Evolutionary conservation across 257 asterid genomes (phyloP), one percentile per base, ranked within the genome.

Genomic region (Coffea canephora): DNA sequence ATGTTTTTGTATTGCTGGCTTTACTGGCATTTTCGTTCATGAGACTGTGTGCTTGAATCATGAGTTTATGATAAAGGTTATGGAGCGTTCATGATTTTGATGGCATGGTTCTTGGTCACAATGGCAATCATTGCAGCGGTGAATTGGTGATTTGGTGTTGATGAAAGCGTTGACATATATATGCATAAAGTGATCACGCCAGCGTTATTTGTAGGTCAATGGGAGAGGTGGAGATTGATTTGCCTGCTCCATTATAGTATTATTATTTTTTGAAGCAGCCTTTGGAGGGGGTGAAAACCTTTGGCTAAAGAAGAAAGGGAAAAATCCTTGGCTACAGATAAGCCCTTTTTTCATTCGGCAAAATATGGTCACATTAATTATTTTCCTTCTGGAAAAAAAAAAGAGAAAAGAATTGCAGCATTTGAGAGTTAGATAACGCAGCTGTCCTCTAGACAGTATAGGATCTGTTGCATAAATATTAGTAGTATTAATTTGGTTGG

Each of bases 41-140:
- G 15, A 11, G 25, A 6, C 25, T 72, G 7, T 13, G 48, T n/a
- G 21, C 3, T 74, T 16, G 0, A 15, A 45, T 76, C 8, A 64
- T 76, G 36, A 65, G 21, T 55, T 76, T 76, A 46, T 48, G 64
- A 76, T 76, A 76, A 7, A 25, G 18, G 9, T 76, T 19, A 25
- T 0, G 15, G 3, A 31, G 21, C 7, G 50, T 73, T 73, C 68
- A 39, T 31, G 62, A 31, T 31, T 67, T 57, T 75, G 21, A 75
- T 39, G 54, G 25, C 78, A 57, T 25, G 16, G 18, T 25, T 10
- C 36, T 41, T 39, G 71, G 61, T 76, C 68, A 23, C 59, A 61
- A 0, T 5, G 62, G 62, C n/a, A 23, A 61, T 45, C 46, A 43
- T 45, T 4, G 23, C 6, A n/a, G 71, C 14, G 71, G 46, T 31